phyloP scores from a whole-genome alignment of 176 grass and related monocot genomes.

The Metroxylon sagu region DNA sequence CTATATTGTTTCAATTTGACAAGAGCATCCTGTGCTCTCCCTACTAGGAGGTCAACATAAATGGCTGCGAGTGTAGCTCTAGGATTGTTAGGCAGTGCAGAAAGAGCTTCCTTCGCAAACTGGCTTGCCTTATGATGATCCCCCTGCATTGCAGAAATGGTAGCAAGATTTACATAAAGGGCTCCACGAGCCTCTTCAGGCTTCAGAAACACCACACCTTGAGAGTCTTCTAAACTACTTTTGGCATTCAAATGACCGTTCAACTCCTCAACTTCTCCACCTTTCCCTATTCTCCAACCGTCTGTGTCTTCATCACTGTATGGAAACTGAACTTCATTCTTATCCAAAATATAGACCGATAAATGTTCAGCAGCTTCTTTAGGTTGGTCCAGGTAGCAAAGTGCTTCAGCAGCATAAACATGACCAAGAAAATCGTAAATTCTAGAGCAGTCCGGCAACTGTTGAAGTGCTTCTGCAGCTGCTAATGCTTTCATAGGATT shows the following conservation, averaged over 20 bases:
- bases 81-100: conserved; percentile 45
- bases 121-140: conserved; percentile 51
- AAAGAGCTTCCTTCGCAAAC: conserved; percentile 47
- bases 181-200: conserved; percentile 59
- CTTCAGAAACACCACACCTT: conserved; percentile 29
- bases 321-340: conserved; percentile 48
- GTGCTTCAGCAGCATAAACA: conserved; percentile 80
- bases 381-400: conserved; percentile 51
- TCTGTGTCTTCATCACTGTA: conserved; percentile 59
- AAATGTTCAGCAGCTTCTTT: conserved; percentile 65
- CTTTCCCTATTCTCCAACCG: conserved; percentile 52
- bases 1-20: conserved; percentile 70
- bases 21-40: conserved; percentile 55
- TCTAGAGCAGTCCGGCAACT: conserved; percentile 59
- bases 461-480: conserved; percentile 40
- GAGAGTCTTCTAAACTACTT: conserved; percentile 30
- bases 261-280: conserved; percentile 58
- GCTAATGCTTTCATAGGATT: conserved; percentile 72
- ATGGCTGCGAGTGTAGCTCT: conserved; percentile 63
- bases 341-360: conserved; percentile 55
- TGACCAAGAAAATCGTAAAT: conserved; percentile 57
- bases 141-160: conserved; percentile 59
- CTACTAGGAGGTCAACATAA: conserved; percentile 79
- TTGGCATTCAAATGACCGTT: conserved; percentile 27
- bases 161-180: conserved; percentile 67